A percentile compares a stretch with the other conserved stretches of the same genome.
These are phyloP conservation scores for Lentinula aciculospora DNA, from an alignment of 768 basidiomycete genomes.

Conservation along the genomic window DNA sequence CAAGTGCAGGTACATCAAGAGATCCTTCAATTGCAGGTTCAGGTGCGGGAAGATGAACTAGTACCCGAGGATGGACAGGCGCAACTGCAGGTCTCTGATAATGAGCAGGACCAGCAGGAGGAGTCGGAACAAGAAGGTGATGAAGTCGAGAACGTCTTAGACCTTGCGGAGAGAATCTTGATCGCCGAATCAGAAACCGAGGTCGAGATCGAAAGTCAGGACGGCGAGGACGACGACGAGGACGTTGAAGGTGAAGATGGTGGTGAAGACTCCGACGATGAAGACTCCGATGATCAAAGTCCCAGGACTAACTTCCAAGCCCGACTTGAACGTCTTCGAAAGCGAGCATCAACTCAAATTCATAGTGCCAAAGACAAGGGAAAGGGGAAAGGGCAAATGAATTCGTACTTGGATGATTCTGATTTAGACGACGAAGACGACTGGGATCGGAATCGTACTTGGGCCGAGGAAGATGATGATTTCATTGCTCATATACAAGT, in stretches of 20 bases:
- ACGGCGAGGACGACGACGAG: constrained; percentile 7
- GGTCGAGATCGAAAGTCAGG: constrained; percentile 7
- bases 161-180: not conserved
- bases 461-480: constrained; percentile 54
- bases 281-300: constrained; percentile 27
- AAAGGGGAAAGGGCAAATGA: not conserved
- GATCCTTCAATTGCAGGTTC: not conserved
- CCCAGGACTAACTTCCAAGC: constrained; percentile 41
- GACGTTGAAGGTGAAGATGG: constrained; percentile 28
- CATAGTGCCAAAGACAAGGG: constrained; percentile 6
- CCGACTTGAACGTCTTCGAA: constrained; percentile 33
- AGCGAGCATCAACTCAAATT: constrained; percentile 7
- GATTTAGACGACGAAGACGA: constrained; percentile 20
- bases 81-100: not conserved
- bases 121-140: not conserved
- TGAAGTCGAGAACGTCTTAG: not conserved
- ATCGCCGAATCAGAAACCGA: not conserved
- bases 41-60: not conserved
- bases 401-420: not conserved
- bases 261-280: constrained; percentile 27
- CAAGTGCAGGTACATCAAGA: not conserved
- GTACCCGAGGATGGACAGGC: not conserved
- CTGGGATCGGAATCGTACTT: constrained; percentile 15
- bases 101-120: not conserved
- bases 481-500: constrained; percentile 54